Conservation (phyloP, 805 yeast species). For the Metschnikowia peoriensis region DNA sequence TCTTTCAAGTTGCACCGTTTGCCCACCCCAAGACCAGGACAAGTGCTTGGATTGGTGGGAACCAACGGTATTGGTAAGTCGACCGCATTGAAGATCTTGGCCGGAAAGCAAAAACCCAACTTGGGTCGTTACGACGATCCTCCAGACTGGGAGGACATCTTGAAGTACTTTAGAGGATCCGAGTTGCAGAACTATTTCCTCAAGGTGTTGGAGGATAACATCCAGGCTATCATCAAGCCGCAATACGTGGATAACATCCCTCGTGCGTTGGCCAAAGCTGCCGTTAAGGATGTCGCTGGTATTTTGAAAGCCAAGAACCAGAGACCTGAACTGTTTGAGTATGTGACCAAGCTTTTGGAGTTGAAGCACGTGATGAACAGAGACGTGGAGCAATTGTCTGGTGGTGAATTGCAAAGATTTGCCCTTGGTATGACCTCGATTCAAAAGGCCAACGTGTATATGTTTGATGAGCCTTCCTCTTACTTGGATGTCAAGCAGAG, state of each 20-base stretch:
- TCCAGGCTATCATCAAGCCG: slow-evolving; percentile 97
- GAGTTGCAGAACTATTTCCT: slow-evolving; percentile 96
- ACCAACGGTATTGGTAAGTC: slow-evolving; percentile 99
- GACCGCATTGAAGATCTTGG: slow-evolving; percentile 92
- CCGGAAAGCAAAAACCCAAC: slow-evolving; percentile 97
- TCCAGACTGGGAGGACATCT: slow-evolving; percentile 95
- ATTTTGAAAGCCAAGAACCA: slow-evolving; percentile 75
- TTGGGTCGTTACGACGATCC: slow-evolving; percentile 93
- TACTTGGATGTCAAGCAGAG: slow-evolving; percentile 98
- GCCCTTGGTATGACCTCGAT: slow-evolving; percentile 98
- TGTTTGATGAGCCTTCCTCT: slow-evolving; percentile 99
- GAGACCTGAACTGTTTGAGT: slow-evolving; percentile 63
- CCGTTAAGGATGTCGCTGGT: slow-evolving; percentile 81
- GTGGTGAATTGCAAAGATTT: slow-evolving; percentile 98
- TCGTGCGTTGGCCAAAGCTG: slow-evolving; percentile 86
- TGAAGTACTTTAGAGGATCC: slow-evolving; percentile 90
- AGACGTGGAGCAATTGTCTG: slow-evolving; percentile 87
- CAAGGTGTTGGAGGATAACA: slow-evolving; percentile 87
- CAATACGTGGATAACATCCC: slow-evolving; percentile 98
- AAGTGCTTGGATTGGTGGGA: slow-evolving; percentile 96
- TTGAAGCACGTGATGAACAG: slow-evolving; percentile 74
- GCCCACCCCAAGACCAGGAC: slow-evolving; percentile 99
- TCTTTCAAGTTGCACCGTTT: slow-evolving; percentile 95
- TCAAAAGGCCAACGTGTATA: slow-evolving; percentile 91
- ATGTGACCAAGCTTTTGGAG: slow-evolving; percentile 69